phyloP scores from a whole-genome alignment of 192 early-diverging fungal genomes.

The Backusella macrospora region DNA sequence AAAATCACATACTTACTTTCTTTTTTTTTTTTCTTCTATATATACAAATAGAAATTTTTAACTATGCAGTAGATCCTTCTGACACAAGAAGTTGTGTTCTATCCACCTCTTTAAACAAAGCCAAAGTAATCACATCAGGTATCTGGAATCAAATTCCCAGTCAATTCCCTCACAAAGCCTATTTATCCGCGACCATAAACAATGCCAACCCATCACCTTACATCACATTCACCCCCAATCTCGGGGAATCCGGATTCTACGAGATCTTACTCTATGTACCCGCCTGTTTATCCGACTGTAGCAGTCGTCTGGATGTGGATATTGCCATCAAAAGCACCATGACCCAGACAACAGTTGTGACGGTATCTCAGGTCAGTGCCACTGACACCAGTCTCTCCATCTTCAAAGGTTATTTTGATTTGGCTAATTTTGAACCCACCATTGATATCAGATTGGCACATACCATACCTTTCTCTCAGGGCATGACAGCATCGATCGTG shows the following conservation, averaged over 20 bases:
- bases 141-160: constrained; percentile 13
- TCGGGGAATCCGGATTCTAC: constrained; percentile 39
- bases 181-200: constrained; percentile 19
- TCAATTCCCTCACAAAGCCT: not conserved
- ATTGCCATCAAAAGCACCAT: not conserved
- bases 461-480: not conserved
- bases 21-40: not conserved
- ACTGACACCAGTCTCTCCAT: constrained; percentile 11
- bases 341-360: not conserved
- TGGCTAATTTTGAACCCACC: constrained; percentile 26
- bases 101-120: not conserved
- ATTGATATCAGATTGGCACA: constrained; percentile 20
- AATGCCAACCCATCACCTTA: not conserved
- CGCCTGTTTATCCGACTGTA: constrained; percentile 32
- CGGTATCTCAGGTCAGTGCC: constrained; percentile 11
- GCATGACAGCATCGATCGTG: constrained; percentile 10
- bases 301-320: constrained; percentile 27
- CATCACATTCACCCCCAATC: constrained; percentile 27
- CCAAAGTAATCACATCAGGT: constrained; percentile 5
- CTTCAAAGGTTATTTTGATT: constrained; percentile 34
- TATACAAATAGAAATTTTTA: constrained; percentile 26
- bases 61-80: constrained; percentile 9
- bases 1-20: not conserved
- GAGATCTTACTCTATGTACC: constrained; percentile 31
- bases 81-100: not conserved